These are phyloP conservation scores for Allium cepa DNA, from an alignment of 106 monocot genomes.

Conservation along the genomic window DNA sequence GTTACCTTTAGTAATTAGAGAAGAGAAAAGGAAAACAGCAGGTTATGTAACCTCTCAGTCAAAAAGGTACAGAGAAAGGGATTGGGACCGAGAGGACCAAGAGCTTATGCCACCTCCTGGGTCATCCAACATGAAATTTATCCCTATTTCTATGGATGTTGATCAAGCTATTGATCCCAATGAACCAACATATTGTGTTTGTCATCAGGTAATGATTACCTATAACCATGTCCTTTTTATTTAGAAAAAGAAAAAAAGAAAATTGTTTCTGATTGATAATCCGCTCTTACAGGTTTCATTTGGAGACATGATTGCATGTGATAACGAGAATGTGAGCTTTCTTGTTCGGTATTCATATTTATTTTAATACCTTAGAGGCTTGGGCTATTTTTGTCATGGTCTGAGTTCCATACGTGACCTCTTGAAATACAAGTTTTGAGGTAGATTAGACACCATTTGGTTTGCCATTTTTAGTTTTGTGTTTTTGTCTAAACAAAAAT, in stretches of 20 bases:
- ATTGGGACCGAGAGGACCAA: conserved; percentile 74
- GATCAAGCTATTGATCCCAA: conserved; percentile 95
- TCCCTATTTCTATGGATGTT: conserved; percentile 44
- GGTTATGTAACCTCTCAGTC: conserved; percentile 72
- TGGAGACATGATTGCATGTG: conserved; percentile 99
- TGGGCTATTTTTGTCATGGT: too few relatives aligned
- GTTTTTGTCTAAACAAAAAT: too few relatives aligned
- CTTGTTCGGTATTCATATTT: background rate
- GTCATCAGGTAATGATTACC: conserved; percentile 69
- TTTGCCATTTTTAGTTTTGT: too few relatives aligned
- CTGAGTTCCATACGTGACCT: too few relatives aligned
- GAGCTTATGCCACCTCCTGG: conserved; percentile 94
- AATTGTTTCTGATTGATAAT: background rate
- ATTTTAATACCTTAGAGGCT: too few relatives aligned
- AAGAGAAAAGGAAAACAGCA: conserved; percentile 60
- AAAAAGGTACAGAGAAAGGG: conserved; percentile 77
- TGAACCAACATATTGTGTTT: conserved; percentile 95
- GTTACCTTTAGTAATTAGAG: conserved; percentile 46
- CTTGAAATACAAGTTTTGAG: too few relatives aligned
- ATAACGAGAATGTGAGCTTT: conserved; percentile 88
- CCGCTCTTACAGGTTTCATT: conserved; percentile 69
- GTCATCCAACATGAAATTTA: conserved; percentile 71
- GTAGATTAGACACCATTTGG: too few relatives aligned
- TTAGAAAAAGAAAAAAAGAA: conserved; percentile 3
- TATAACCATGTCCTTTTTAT: background rate